Base-by-base conservation (phyloP, 2,329 filamentous ascomycete genomes). In the Aspergillus sp. region DNA sequence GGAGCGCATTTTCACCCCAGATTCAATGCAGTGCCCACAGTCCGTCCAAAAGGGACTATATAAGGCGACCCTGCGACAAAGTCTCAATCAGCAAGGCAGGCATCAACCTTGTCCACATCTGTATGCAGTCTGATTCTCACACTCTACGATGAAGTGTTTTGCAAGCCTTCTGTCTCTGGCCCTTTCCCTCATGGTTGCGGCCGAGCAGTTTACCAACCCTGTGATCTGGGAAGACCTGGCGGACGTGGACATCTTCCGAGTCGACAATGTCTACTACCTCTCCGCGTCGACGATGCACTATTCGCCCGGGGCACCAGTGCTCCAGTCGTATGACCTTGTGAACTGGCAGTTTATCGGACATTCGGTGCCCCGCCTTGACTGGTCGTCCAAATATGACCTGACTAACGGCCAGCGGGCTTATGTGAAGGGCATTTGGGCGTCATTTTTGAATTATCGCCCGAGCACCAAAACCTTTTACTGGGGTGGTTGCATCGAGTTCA, bases 281-380 rank as follows among this genome's bases (percentile, higher is more conserved):
- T 79, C 78, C 0, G 78, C 81, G 1, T 83, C 81, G 1, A 82
- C 74, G 6, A 80, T 84, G 60, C 78, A 80, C 47, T 83, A 79
- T 60, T 81, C 77, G 10, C 76, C 82, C 0, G 82, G 81, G 9
- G 82, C 81, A 0, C 81, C 82, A 0, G 71, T 85, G 2, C 68
- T 85, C 0, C 72, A 74, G 20, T 84, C 81, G 0, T 76, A 77
- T 47, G 80, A 84, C 60, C 73, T 85, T 0, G 74, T 79, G 32
- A 80, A 79, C 55, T 81, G 78, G 78, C 73, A 79, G 40, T 61
- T 55, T 24, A 51, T 78, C 19, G 70, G 73, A 4, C 77, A 80
- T 59, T 75, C 73, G 0, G 70, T 80, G 4, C 77, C 77, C 0
- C 60, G 60, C 1, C 66, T 80, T 2, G 64, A 73, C 47, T 83